These are phyloP conservation scores for Colletotrichum siamense DNA, from an alignment of 2,329 filamentous ascomycete species.

Conservation along the genomic window DNA sequence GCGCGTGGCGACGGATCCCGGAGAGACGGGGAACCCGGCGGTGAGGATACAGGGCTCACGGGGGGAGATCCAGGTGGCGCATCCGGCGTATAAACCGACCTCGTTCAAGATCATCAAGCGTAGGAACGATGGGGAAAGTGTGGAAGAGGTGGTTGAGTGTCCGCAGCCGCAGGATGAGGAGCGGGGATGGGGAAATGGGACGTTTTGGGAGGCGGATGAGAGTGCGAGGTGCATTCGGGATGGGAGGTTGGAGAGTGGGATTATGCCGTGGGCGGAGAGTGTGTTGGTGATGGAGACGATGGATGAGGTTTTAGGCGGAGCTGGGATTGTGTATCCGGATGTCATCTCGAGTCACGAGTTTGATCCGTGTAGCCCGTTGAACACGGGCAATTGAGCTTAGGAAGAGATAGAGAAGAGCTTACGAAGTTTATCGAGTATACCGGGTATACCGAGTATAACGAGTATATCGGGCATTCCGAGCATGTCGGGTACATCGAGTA, in stretches of 20 bases:
- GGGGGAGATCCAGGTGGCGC: slow-evolving; percentile 82
- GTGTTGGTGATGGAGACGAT: slow-evolving; percentile 81
- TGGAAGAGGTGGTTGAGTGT: slow-evolving; percentile 56
- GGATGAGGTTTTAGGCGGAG: slow-evolving; percentile 59
- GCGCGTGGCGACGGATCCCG: slow-evolving; percentile 64
- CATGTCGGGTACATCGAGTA: no score
- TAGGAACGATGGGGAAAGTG: slow-evolving; percentile 44
- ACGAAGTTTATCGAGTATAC: no score
- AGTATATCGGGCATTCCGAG: no score
- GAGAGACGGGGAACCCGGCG: slow-evolving; percentile 65
- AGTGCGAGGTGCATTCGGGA: slow-evolving; percentile 76
- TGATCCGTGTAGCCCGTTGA: slow-evolving; percentile 63
- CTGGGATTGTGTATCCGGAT: slow-evolving; percentile 58
- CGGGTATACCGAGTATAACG: no score
- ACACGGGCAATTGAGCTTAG: slow-evolving; percentile 46
- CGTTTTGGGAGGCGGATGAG: slow-evolving; percentile 90
- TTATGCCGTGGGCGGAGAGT: slow-evolving; percentile 78
- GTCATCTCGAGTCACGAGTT: slow-evolving; percentile 61
- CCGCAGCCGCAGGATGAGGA: slow-evolving; percentile 56
- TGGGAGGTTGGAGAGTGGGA: slow-evolving; percentile 77
- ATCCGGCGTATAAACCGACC: slow-evolving; percentile 73
- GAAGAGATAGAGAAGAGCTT: no score
- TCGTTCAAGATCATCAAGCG: slow-evolving; percentile 67
- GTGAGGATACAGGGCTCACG: slow-evolving; percentile 81
- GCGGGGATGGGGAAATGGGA: slow-evolving; percentile 71